These are phyloP conservation scores for Candida ascalaphidarum DNA, from an alignment of 805 yeast species.

Conservation along the genomic window DNA sequence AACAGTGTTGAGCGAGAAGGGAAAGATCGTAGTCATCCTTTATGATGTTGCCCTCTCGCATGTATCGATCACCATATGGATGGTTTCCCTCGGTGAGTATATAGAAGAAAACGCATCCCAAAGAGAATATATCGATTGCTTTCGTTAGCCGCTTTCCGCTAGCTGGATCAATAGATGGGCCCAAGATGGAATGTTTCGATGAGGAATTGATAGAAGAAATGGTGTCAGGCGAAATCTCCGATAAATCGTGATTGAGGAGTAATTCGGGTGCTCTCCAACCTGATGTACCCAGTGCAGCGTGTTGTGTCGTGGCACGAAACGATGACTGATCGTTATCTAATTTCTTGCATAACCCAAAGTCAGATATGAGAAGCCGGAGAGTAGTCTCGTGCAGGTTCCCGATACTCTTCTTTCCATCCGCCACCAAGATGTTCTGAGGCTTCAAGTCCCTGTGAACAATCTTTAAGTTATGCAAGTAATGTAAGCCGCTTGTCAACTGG, in stretches of 20 bases:
- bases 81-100: slow-evolving; percentile 77
- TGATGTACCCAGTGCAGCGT: slow-evolving; percentile 86
- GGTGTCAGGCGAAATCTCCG: slow-evolving; percentile 31
- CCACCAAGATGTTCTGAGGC: slow-evolving; percentile 88
- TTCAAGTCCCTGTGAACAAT: slow-evolving; percentile 93
- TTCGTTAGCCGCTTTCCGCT: slow-evolving; percentile 66
- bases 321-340: slow-evolving; percentile 89
- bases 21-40: slow-evolving; percentile 50
- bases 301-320: slow-evolving; percentile 83
- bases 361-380: slow-evolving; percentile 76
- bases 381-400: slow-evolving; percentile 6
- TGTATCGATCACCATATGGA: slow-evolving; percentile 90
- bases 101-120: slow-evolving; percentile 91
- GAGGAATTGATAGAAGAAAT: slow-evolving; percentile 17
- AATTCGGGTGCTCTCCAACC: slow-evolving; percentile 99
- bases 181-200: slow-evolving; percentile 7
- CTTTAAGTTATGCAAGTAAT: slow-evolving; percentile 80
- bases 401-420: slow-evolving; percentile 46
- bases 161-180: slow-evolving; percentile 12
- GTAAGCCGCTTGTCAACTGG: slow-evolving; percentile 78
- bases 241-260: slow-evolving; percentile 31
- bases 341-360: slow-evolving; percentile 91
- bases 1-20: slow-evolving; percentile 33
- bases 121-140: slow-evolving; percentile 86
- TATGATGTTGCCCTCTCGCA: slow-evolving; percentile 83